A percentile compares a stretch with the other conserved stretches of the same genome.
Conservation (phyloP, 1,284 basidiomycete genomes). For the Trametes hirsuta region DNA sequence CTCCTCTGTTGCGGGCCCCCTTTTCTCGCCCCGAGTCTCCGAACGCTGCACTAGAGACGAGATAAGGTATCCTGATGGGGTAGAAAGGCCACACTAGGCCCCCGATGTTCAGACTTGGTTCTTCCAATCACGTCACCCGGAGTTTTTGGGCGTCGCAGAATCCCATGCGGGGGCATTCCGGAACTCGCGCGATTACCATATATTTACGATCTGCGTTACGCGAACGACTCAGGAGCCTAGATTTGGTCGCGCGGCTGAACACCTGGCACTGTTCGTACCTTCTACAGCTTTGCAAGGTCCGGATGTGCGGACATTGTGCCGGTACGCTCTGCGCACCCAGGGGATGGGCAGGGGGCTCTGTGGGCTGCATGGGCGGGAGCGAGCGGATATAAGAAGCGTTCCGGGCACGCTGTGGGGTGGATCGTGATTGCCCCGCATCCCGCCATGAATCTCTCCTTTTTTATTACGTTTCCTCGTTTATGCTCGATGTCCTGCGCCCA, state of each 20-base stretch:
- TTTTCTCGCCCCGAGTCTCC: slow-evolving; percentile 22
- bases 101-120: slow-evolving; percentile 16
- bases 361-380: not conserved
- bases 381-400: slow-evolving; percentile 14
- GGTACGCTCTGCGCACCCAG: slow-evolving; percentile 7
- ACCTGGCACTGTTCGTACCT: slow-evolving; percentile 2
- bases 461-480: slow-evolving; percentile 23
- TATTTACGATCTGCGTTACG: slow-evolving; percentile 22
- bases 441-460: slow-evolving; percentile 23
- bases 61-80: slow-evolving; percentile 21
- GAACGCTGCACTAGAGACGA: slow-evolving; percentile 7
- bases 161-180: slow-evolving; percentile 22
- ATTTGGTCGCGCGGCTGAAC: slow-evolving; percentile 8
- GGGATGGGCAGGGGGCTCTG: not conserved
- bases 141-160: slow-evolving; percentile 4
- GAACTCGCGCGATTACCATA: slow-evolving; percentile 22
- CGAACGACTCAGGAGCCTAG: slow-evolving; percentile 8
- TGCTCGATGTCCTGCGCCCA: slow-evolving; percentile 9
- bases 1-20: slow-evolving; percentile 13
- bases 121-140: slow-evolving; percentile 24
- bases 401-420: not conserved
- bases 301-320: slow-evolving; percentile 23
- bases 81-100: slow-evolving; percentile 14
- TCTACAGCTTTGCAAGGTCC: slow-evolving; percentile 20
- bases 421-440: slow-evolving; percentile 3